Conservation (phyloP, 768 basidiomycete genomes). For the Lactarius evosmus region DNA sequence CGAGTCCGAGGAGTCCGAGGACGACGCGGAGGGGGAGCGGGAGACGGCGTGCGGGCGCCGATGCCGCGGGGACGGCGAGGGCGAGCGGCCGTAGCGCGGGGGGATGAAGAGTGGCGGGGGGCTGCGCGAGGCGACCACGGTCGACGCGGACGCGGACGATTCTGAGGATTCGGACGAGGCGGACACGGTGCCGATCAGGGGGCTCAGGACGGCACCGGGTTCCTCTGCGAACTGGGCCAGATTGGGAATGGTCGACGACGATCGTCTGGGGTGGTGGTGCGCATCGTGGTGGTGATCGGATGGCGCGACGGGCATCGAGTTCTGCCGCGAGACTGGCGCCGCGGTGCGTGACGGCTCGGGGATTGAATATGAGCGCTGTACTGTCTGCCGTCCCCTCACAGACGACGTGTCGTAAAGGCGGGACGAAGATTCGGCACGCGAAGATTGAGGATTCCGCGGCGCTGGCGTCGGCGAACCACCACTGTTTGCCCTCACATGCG, state of each 20-base stretch:
- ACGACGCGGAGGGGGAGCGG: slow-evolving; percentile 36
- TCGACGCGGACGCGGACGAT: slow-evolving; percentile 24
- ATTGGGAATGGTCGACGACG: slow-evolving; percentile 17
- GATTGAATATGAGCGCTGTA: slow-evolving; percentile 25
- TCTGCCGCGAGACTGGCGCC: slow-evolving; percentile 17
- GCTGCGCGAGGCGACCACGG: slow-evolving; percentile 30
- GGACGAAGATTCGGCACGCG: slow-evolving; percentile 10
- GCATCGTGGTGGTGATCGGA: neutral
- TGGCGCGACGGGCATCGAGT: slow-evolving; percentile 22
- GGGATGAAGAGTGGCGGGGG: slow-evolving; percentile 35
- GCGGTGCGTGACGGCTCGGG: slow-evolving; percentile 12
- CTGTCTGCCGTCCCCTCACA: neutral
- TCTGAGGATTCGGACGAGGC: slow-evolving; percentile 15
- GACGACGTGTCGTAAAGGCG: slow-evolving; percentile 14
- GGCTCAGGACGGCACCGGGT: slow-evolving; percentile 34
- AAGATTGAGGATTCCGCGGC: slow-evolving; percentile 12
- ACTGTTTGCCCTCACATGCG: slow-evolving; percentile 9
- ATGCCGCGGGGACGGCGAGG: slow-evolving; percentile 31
- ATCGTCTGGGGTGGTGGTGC: slow-evolving; percentile 1
- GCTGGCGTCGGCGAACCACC: slow-evolving; percentile 19
- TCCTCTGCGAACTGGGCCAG: slow-evolving; percentile 34
- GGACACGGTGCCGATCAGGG: slow-evolving; percentile 28
- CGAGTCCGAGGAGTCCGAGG: slow-evolving; percentile 15
- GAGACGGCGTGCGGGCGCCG: slow-evolving; percentile 49
- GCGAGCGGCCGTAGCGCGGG: slow-evolving; percentile 41